These are phyloP conservation scores for Globisporangium heterothallicum DNA, from an alignment of 352 stramenopile species.

Conservation along the genomic window DNA sequence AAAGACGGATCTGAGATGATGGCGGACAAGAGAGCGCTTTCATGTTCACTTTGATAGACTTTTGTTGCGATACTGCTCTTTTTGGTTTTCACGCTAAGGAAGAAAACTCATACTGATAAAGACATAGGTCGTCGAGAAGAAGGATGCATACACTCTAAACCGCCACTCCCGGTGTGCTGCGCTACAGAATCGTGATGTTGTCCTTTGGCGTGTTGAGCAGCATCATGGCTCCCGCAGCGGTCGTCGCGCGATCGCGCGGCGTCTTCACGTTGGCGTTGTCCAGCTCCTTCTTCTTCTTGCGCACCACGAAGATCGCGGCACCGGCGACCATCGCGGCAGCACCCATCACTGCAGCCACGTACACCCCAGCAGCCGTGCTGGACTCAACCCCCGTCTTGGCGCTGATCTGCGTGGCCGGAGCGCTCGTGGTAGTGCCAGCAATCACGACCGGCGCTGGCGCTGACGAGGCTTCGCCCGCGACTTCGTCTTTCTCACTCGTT, in stretches of 20 bases:
- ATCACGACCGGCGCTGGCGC: slow-evolving; percentile 15
- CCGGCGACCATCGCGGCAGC: slow-evolving; percentile 40
- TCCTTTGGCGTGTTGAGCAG: slow-evolving; percentile 50
- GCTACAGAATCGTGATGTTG: slow-evolving; percentile 34
- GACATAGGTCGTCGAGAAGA: too few relatives aligned
- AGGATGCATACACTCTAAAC: too few relatives aligned
- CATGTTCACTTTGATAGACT: too few relatives aligned
- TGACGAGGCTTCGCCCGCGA: slow-evolving; percentile 5
- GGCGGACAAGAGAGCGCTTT: too few relatives aligned
- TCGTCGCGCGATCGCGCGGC: slow-evolving; percentile 27
- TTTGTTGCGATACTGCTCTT: too few relatives aligned
- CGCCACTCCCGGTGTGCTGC: too few relatives aligned
- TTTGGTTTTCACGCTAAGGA: too few relatives aligned
- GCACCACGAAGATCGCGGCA: slow-evolving; percentile 48
- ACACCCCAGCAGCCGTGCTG: slow-evolving; percentile 18
- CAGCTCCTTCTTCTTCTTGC: slow-evolving; percentile 61
- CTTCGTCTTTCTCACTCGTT: slow-evolving; percentile 2
- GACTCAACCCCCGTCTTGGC: slow-evolving; percentile 15
- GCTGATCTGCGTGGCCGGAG: slow-evolving; percentile 18
- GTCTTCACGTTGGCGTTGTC: slow-evolving; percentile 63
- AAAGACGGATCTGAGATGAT: too few relatives aligned
- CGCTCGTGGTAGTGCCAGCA: slow-evolving; percentile 14
- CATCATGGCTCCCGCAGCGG: slow-evolving; percentile 19
- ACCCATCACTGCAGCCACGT: slow-evolving; percentile 31
- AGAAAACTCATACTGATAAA: too few relatives aligned